Conservation (phyloP, 306 rosid genomes). For the Sindora glabra region DNA sequence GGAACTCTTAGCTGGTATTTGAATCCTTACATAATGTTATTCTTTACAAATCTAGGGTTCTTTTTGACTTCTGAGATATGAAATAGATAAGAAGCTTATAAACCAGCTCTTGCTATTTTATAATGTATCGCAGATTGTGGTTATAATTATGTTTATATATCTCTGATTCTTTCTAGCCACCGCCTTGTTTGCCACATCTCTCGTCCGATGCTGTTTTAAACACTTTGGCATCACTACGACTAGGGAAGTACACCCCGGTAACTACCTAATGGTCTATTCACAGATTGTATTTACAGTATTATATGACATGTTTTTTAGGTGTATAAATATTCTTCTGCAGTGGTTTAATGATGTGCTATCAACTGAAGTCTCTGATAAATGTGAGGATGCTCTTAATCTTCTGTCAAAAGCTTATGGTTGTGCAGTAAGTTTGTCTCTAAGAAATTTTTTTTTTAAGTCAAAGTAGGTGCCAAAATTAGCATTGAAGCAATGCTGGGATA, state of each 20-base stretch:
- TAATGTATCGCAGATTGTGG: neutral
- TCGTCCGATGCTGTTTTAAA: constrained; percentile 40
- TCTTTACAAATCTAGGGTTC: neutral
- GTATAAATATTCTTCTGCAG: constrained; percentile 35
- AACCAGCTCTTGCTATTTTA: constrained; percentile 1
- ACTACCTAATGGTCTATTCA: neutral
- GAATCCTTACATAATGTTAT: neutral
- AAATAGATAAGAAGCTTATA: neutral
- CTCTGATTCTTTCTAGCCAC: constrained; percentile 40
- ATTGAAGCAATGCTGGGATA: constrained; percentile 20
- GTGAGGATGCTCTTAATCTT: constrained; percentile 69
- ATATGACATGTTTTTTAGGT: constrained; percentile 12
- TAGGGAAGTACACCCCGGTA: constrained; percentile 84
- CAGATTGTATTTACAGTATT: neutral
- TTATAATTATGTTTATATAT: constrained; percentile 12
- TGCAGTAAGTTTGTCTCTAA: constrained; percentile 50
- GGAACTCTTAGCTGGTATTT: neutral
- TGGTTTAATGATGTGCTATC: constrained; percentile 88
- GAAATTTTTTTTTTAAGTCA: neutral
- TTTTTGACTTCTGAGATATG: neutral
- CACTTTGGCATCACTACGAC: constrained; percentile 56
- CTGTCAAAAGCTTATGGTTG: constrained; percentile 63
- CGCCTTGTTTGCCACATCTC: constrained; percentile 74
- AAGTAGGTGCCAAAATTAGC: too few species aligned
- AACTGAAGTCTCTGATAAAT: constrained; percentile 64